phyloP scores from a whole-genome alignment of 306 rosid genomes.

The Cyamopsis tetragonoloba region DNA sequence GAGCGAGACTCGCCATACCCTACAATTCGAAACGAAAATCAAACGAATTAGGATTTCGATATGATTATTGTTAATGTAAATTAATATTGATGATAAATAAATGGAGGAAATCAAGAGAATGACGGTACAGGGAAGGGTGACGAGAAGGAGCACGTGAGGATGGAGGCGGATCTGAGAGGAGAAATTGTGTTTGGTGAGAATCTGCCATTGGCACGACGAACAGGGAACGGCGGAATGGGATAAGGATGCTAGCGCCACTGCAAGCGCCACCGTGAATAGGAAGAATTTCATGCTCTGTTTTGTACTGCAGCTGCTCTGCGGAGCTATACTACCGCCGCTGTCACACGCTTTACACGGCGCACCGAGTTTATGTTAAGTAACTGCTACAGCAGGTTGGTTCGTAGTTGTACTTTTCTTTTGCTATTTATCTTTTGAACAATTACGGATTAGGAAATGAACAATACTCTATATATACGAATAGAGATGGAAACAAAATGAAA shows the following conservation, averaged over 20 bases:
- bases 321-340: neutral
- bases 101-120: neutral
- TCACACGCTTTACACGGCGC: neutral
- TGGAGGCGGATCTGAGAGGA: conserved; percentile 85
- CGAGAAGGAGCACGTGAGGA: conserved; percentile 65
- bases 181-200: conserved; percentile 74
- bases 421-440: no score
- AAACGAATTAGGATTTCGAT: neutral
- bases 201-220: conserved; percentile 44
- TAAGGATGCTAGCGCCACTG: neutral
- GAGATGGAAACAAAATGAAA: no score
- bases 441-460: no score
- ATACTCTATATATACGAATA: no score
- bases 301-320: neutral
- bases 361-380: no score
- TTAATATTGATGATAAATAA: no score
- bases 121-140: conserved; percentile 66
- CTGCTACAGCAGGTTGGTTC: no score
- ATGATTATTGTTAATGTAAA: no score
- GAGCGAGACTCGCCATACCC: conserved; percentile 94
- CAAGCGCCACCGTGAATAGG: neutral
- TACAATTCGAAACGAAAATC: conserved; percentile 35
- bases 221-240: neutral
- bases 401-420: no score
- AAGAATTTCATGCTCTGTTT: neutral